These are phyloP conservation scores for Neurospora intermedia DNA, from an alignment of 495 filamentous ascomycete species.

Conservation along the genomic window DNA sequence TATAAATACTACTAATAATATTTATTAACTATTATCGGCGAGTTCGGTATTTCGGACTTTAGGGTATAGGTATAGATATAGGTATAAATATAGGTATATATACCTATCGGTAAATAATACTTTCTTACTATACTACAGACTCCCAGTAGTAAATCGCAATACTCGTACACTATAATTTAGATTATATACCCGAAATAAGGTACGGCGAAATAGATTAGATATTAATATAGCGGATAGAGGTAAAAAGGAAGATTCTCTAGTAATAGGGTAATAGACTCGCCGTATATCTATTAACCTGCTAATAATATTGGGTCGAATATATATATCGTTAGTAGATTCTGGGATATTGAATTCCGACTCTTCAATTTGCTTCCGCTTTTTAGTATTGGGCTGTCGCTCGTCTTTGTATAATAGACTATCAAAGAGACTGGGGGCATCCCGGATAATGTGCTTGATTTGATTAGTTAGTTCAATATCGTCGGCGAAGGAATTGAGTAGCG, in stretches of 20 bases:
- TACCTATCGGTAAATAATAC: not conserved
- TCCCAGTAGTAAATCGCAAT: not conserved
- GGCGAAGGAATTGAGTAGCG: no score
- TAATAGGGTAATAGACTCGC: not conserved
- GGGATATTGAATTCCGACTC: not conserved
- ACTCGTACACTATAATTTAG: not conserved
- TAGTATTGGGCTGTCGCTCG: not conserved
- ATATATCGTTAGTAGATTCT: not conserved
- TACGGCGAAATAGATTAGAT: not conserved
- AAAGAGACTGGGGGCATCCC: not conserved
- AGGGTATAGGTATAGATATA: no score
- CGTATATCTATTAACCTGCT: not conserved
- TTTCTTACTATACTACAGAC: not conserved
- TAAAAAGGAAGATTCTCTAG: not conserved
- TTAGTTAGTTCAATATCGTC: not conserved
- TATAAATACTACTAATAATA: no score
- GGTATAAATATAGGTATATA: no score
- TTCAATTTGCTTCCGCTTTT: not conserved
- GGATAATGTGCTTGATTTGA: not conserved
- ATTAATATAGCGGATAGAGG: not conserved
- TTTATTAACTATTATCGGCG: no score
- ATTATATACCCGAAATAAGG: not conserved
- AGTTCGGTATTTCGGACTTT: no score
- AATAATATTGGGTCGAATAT: not conserved
- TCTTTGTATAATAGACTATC: not conserved